These are phyloP conservation scores for Amaranthus palmeri DNA, from an alignment of 148 eudicot species.

Conservation along the genomic window DNA sequence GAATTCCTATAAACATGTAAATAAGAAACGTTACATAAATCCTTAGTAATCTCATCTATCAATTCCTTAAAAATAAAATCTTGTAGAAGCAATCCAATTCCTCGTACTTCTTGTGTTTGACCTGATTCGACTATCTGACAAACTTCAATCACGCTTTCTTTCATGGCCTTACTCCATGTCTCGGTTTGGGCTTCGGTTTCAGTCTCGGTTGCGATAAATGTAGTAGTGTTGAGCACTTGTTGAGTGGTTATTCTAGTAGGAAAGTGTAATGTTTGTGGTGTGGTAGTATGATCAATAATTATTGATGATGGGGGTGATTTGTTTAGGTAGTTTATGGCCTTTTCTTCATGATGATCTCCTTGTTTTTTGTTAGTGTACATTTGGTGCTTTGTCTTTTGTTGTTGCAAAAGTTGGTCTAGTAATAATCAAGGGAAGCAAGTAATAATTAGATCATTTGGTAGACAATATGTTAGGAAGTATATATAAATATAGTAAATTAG, in stretches of 20 bases:
- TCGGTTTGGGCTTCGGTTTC: background rate
- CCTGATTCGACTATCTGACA: slow-evolving; percentile 52
- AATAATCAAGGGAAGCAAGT: too few relatives aligned
- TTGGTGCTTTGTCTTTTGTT: slow-evolving; percentile 12
- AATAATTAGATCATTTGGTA: too few relatives aligned
- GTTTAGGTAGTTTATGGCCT: slow-evolving; percentile 8
- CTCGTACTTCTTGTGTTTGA: slow-evolving; percentile 38
- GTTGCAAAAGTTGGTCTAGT: background rate
- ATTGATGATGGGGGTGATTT: background rate
- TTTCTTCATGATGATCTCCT: slow-evolving; percentile 24
- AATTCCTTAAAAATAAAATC: slow-evolving; percentile 50
- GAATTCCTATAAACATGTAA: background rate
- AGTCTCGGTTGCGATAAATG: background rate
- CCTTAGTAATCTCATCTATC: slow-evolving; percentile 46
- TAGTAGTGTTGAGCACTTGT: too few relatives aligned
- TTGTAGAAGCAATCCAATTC: slow-evolving; percentile 45
- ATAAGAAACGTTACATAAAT: slow-evolving; percentile 14
- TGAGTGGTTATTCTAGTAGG: background rate
- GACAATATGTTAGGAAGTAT: too few relatives aligned
- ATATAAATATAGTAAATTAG: too few relatives aligned
- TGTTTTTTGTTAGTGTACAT: slow-evolving; percentile 31
- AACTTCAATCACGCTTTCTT: slow-evolving; percentile 49
- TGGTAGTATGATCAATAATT: background rate
- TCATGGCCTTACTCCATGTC: slow-evolving; percentile 34
- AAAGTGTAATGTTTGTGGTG: background rate